Base-by-base conservation (phyloP, 1,284 basidiomycete genomes). In the Pisolithus thermaeus region DNA sequence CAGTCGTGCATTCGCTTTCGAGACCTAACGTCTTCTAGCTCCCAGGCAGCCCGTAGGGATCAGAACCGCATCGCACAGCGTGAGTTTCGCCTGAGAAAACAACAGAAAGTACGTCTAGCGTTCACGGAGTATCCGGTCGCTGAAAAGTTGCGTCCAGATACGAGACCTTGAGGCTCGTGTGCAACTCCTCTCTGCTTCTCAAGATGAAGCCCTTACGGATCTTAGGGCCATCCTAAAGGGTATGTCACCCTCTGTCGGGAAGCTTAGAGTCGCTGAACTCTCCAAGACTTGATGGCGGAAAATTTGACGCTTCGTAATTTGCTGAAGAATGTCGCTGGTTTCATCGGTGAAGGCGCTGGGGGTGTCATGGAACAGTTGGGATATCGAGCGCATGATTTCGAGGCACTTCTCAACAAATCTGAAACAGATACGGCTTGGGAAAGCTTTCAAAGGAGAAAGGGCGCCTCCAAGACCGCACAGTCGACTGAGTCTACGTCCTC, bases 41-140 rank as follows among this genome's bases (percentile, higher is more conserved):
- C 89, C 30, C 88, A 91, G 70, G 88, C 89, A 38, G 88, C 89
- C 16, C 73, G 88, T 60, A 80, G 88, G 58, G 89, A 92, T 71
- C 92, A 96, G 70, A 96, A 96, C 65, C 80, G 93, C 52, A 92
- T 95, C 53, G 92, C 92, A 1, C 93, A 96, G 68, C 81, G 92
- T 46, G 92, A 96, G 69, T 96, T 96, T 62, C 81, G 92, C 40
- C 75, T 93, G 49, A 77, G 92, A 59, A 95, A 95, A 67, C 92
- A 94, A 66, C 90, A 91, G 61, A 78, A 86, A 66, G 83, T 84
- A 54, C 58, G 75, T 66, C 25, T 42, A 23, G 36, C 43, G 38
- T 7, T 52, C 37, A 12, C 23, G 45, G 52, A 41, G 14, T 44
- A 35, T 23, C 45, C 23, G 4, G 23, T 12, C 11, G n/a, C 27